Percentiles rank a stretch among this genome's conserved stretches.
phyloP scores from a whole-genome alignment of 768 basidiomycete genomes.

The Xerocomus brunneocitrinus region DNA sequence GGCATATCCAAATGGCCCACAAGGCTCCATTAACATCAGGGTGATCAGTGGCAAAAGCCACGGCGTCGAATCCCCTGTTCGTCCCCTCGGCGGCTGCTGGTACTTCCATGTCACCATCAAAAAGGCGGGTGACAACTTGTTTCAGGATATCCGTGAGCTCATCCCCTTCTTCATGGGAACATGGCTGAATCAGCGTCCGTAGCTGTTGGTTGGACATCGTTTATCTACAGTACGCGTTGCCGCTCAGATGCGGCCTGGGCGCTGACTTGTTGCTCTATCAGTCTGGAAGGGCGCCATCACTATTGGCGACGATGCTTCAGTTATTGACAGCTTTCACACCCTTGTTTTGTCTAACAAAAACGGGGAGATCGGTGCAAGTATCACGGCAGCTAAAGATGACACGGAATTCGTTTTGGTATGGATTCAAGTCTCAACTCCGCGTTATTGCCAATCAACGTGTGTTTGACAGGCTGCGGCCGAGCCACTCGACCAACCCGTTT shows the following conservation, averaged over 20 bases:
- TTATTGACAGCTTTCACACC: slow-evolving; percentile 66
- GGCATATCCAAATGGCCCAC: slow-evolving; percentile 64
- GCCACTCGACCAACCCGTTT: slow-evolving; percentile 82
- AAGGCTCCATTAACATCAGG: slow-evolving; percentile 67
- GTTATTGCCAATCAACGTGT: slow-evolving; percentile 3
- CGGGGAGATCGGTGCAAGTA: slow-evolving; percentile 61
- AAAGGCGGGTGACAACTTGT: slow-evolving; percentile 54
- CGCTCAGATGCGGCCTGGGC: neutral
- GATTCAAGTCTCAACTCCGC: slow-evolving; percentile 1
- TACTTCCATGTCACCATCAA: slow-evolving; percentile 77
- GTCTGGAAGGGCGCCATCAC: slow-evolving; percentile 51
- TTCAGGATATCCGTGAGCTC: slow-evolving; percentile 74
- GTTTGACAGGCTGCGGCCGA: slow-evolving; percentile 67
- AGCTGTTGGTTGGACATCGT: slow-evolving; percentile 88
- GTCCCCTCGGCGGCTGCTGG: slow-evolving; percentile 92
- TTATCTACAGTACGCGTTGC: slow-evolving; percentile 64
- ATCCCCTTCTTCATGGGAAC: neutral
- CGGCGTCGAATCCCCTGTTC: slow-evolving; percentile 81
- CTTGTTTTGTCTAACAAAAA: slow-evolving; percentile 67
- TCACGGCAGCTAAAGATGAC: slow-evolving; percentile 54
- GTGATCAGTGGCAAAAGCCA: slow-evolving; percentile 90
- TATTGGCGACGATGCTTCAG: slow-evolving; percentile 48
- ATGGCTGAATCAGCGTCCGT: slow-evolving; percentile 1
- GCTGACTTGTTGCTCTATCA: slow-evolving; percentile 10
- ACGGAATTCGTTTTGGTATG: slow-evolving; percentile 75